Conservation (phyloP, 2,329 filamentous ascomycete genomes). For the Colletotrichum sidae region DNA sequence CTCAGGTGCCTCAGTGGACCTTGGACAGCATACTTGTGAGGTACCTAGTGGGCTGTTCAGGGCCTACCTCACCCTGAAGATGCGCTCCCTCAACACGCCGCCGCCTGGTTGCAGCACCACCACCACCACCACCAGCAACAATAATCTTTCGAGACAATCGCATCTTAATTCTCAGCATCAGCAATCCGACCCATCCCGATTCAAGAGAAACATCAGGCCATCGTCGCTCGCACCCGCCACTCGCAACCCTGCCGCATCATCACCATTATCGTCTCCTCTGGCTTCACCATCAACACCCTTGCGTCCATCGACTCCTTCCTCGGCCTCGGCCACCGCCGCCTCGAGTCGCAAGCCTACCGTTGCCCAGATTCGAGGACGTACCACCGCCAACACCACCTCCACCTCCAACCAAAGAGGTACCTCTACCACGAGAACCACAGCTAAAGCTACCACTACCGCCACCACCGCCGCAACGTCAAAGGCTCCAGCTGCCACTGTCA, state of each 20-base stretch:
- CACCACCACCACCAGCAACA: conserved; percentile 3
- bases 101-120: conserved; percentile 19
- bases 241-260: conserved; percentile 17
- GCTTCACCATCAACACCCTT: conserved; percentile 48
- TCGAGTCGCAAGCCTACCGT: conserved; percentile 21
- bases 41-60: too few species aligned
- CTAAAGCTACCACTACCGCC: conserved; percentile 31
- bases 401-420: neutral
- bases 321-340: conserved; percentile 1
- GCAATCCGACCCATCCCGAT: conserved; percentile 35
- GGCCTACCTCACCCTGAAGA: conserved; percentile 1
- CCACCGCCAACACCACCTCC: conserved; percentile 24
- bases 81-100: conserved; percentile 27
- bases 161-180: neutral
- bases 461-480: neutral
- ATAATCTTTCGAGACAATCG: neutral
- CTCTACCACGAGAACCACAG: conserved; percentile 18
- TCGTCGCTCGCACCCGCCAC: conserved; percentile 32
- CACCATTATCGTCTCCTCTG: conserved; percentile 42
- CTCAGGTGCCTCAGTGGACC: neutral
- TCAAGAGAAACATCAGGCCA: conserved; percentile 33
- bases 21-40: neutral
- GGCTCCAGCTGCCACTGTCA: conserved; percentile 2
- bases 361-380: conserved; percentile 27
- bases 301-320: conserved; percentile 34